phyloP scores from a whole-genome alignment of 2,329 filamentous ascomycete genomes.

The Botryotinia convoluta region DNA sequence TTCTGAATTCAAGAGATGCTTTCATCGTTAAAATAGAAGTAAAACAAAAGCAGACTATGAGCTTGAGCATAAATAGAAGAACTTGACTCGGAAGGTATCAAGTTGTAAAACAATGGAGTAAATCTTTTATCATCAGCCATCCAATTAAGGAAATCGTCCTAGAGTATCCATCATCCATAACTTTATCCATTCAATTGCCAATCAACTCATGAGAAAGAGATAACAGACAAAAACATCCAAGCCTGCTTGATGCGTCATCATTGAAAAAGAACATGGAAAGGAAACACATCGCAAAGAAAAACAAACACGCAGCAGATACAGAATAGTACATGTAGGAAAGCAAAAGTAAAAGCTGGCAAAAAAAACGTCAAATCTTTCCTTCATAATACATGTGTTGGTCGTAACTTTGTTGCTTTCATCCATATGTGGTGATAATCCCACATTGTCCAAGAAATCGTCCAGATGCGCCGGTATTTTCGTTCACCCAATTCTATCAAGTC shows the following conservation, averaged over 20 bases:
- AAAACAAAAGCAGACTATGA: not conserved
- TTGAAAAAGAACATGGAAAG: not conserved
- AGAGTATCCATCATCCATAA: not conserved
- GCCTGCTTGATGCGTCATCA: slow-evolving; percentile 5
- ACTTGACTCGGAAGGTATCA: not conserved
- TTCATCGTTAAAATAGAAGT: not conserved
- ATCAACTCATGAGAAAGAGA: not conserved
- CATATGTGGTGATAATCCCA: not conserved
- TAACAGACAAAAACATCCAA: not conserved
- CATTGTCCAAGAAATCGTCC: not conserved
- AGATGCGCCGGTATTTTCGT: slow-evolving; percentile 3
- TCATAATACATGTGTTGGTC: slow-evolving; percentile 15
- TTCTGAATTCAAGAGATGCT: not conserved
- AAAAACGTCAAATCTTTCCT: not conserved
- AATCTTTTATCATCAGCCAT: slow-evolving; percentile 1
- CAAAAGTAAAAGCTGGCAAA: not conserved
- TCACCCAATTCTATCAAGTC: not conserved
- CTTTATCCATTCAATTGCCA: not conserved
- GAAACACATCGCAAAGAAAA: not conserved
- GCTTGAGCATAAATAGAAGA: not conserved
- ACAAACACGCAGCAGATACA: not conserved
- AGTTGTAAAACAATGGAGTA: not conserved
- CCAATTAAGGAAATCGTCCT: not conserved
- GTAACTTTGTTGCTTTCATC: not conserved
- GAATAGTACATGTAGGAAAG: slow-evolving; percentile 5